Evolutionary conservation across 352 stramenopile species (phyloP).

Genomic region (Globisporangium polare): DNA sequence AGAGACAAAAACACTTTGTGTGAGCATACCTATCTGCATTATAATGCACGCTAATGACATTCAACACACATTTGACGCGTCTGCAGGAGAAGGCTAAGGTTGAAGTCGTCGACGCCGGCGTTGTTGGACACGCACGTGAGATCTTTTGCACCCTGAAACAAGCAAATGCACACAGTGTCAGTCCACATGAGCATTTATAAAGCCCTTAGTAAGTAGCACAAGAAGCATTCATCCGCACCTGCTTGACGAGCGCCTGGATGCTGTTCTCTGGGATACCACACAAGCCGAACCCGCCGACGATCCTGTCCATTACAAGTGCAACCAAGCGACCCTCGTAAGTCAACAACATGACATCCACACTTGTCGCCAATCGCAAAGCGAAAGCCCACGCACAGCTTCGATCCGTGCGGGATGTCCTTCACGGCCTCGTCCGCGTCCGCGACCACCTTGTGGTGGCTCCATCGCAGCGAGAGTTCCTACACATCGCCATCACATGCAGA

Average conservation of each 20-base stretch:
- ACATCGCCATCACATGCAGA: not conserved
- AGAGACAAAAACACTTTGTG: too few relatives aligned
- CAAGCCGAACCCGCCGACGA: slow-evolving; percentile 89
- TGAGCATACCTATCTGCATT: too few relatives aligned
- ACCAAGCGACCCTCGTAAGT: not conserved
- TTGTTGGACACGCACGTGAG: slow-evolving; percentile 93
- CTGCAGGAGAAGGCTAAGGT: slow-evolving; percentile 91
- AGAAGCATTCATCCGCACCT: slow-evolving; percentile 22
- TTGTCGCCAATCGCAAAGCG: not conserved
- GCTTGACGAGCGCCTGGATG: slow-evolving; percentile 82
- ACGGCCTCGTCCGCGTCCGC: slow-evolving; percentile 65
- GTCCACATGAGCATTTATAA: not conserved
- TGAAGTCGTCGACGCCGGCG: slow-evolving; percentile 93
- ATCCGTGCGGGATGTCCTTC: slow-evolving; percentile 62
- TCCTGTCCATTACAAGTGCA: slow-evolving; percentile 22
- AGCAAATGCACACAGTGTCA: not conserved
- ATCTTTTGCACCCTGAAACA: slow-evolving; percentile 63
- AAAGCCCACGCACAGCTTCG: slow-evolving; percentile 54
- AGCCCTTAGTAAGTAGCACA: not conserved
- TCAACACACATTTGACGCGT: slow-evolving; percentile 65
- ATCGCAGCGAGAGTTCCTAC: slow-evolving; percentile 16
- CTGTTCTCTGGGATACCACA: slow-evolving; percentile 92
- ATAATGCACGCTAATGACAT: not conserved
- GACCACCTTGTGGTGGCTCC: slow-evolving; percentile 62
- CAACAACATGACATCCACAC: not conserved